Evolutionary conservation across 192 early-diverging fungal species (phyloP).

Genomic region (Coemansia sp.): DNA sequence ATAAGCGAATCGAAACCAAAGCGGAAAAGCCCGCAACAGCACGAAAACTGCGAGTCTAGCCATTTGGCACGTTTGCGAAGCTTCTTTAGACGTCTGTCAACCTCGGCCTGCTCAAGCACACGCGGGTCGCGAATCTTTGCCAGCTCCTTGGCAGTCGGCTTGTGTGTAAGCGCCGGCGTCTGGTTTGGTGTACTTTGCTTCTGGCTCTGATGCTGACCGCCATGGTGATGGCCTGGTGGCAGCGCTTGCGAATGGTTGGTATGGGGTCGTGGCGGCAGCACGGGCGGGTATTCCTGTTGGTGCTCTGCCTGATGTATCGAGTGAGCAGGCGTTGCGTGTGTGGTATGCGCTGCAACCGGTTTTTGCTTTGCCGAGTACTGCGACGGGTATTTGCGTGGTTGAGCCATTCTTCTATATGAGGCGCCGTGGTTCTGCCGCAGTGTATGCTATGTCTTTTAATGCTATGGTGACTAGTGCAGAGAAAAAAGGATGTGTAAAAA

Average conservation of each 20-base stretch:
- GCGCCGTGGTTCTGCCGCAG: background rate
- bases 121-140: conserved; percentile 27
- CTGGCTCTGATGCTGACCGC: background rate
- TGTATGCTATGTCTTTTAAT: too few species aligned
- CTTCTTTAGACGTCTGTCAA: conserved; percentile 24
- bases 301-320: too few species aligned
- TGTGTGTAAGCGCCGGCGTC: background rate
- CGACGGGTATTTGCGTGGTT: background rate
- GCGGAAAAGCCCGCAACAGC: conserved; percentile 31
- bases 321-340: too few species aligned
- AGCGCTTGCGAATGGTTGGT: background rate
- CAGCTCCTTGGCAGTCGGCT: conserved; percentile 1
- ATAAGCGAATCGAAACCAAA: conserved; percentile 47
- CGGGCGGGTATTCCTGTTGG: too few species aligned
- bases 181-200: background rate
- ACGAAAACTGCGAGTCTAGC: conserved; percentile 36
- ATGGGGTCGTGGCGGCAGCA: too few species aligned
- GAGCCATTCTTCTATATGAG: background rate
- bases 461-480: too few species aligned
- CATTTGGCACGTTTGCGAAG: conserved; percentile 20
- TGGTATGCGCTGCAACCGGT: too few species aligned
- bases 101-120: conserved; percentile 13
- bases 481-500: too few species aligned
- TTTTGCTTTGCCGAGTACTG: background rate
- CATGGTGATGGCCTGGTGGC: background rate